Percentiles rank a stretch among this genome's conserved stretches.
phyloP scores from a whole-genome alignment of 441 rosid species.

The Isatis lusitanica region DNA sequence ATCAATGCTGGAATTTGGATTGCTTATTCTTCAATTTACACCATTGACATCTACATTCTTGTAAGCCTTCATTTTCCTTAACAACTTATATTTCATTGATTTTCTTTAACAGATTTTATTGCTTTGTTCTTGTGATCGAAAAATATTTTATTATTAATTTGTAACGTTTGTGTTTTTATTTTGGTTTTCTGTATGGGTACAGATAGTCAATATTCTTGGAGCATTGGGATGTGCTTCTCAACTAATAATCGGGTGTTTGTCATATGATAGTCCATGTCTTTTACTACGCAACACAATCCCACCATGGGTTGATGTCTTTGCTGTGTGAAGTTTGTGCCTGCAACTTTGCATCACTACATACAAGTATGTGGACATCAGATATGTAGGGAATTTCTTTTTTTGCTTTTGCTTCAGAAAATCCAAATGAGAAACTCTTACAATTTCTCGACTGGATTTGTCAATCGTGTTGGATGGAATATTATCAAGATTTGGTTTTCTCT shows the following conservation, averaged over 20 bases:
- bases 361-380: too few relatives aligned
- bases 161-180: background rate
- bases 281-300: background rate
- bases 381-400: too few relatives aligned
- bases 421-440: too few relatives aligned
- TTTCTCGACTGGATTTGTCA: too few relatives aligned
- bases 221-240: constrained; percentile 31
- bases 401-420: too few relatives aligned
- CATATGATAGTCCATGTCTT: background rate
- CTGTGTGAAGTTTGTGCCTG: too few relatives aligned
- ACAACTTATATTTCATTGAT: too few relatives aligned
- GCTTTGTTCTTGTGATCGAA: too few relatives aligned
- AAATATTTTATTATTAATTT: background rate
- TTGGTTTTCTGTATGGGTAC: constrained; percentile 2
- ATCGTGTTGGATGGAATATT: too few relatives aligned
- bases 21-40: background rate
- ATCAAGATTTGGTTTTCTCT: too few relatives aligned
- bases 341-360: too few relatives aligned
- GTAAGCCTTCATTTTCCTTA: background rate
- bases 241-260: background rate
- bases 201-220: constrained; percentile 64
- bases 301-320: background rate
- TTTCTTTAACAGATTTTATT: too few relatives aligned
- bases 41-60: background rate
- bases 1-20: background rate